Conservation (phyloP, 225 moss, liverwort and hornwort species). For the Physcomitrellopsis africana region DNA sequence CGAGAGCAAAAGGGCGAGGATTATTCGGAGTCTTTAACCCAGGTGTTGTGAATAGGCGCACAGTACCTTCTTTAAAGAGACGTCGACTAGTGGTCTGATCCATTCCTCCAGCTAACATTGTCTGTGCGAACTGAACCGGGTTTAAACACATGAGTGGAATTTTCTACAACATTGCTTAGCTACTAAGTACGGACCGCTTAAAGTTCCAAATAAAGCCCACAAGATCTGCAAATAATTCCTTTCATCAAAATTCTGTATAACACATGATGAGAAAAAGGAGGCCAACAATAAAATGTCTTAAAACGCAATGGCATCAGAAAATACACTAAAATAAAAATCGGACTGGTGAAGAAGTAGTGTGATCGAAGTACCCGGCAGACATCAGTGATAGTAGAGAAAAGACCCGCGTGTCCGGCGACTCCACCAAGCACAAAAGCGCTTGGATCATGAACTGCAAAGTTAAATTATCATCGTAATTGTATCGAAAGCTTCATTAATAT, state of each 20-base stretch:
- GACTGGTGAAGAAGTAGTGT: not conserved
- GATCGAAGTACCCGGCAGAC: conserved; percentile 66
- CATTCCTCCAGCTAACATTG: conserved; percentile 81
- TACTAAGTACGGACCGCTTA: conserved; percentile 9
- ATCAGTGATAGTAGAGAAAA: conserved; percentile 75
- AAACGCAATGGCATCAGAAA: not conserved
- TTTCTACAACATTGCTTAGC: not conserved
- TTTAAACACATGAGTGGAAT: conserved; percentile 21
- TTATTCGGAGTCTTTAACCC: conserved; percentile 56
- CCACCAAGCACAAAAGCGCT: conserved; percentile 85
- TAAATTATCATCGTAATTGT: not conserved
- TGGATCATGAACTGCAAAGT: conserved; percentile 71
- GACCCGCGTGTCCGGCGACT: conserved; percentile 87
- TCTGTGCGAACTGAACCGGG: conserved; percentile 72
- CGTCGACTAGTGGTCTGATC: conserved; percentile 67
- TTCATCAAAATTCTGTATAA: not conserved
- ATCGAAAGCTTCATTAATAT: too few relatives aligned
- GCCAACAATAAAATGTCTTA: not conserved
- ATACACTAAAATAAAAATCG: not conserved
- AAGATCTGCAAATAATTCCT: not conserved
- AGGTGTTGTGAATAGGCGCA: conserved; percentile 72
- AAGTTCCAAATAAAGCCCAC: conserved; percentile 19
- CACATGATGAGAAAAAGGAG: too few relatives aligned
- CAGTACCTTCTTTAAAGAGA: conserved; percentile 68
- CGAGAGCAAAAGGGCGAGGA: conserved; percentile 75